Conservation (phyloP, 345 rosid species). For the Populus pruinosa region DNA sequence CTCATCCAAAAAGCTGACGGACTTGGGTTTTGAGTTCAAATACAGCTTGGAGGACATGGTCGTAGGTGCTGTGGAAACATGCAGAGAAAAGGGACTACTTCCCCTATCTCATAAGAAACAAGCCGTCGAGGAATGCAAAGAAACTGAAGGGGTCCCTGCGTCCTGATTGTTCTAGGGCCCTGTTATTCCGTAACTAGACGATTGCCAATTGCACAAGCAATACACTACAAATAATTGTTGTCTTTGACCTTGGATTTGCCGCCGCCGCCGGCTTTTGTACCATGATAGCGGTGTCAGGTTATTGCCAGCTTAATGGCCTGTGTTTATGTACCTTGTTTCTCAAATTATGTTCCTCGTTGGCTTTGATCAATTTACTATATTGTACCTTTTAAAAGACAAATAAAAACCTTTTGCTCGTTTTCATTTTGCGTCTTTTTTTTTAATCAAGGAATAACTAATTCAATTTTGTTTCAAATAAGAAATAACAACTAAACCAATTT, state of each 20-base stretch:
- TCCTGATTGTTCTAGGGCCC: neutral
- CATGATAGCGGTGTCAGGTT: neutral
- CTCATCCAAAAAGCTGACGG: conserved; percentile 62
- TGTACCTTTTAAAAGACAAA: too few species aligned
- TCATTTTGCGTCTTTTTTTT: too few species aligned
- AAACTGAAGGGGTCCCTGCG: neutral
- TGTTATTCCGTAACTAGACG: neutral
- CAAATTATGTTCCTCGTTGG: neutral
- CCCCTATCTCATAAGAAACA: conserved; percentile 26
- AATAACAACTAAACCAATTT: too few species aligned
- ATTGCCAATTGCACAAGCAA: neutral
- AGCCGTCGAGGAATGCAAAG: neutral
- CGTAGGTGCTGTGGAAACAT: conserved; percentile 35
- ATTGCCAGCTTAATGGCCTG: neutral
- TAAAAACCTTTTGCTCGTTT: too few species aligned
- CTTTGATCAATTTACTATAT: too few species aligned
- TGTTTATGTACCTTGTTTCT: neutral
- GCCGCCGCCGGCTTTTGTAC: neutral
- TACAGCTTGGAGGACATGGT: conserved; percentile 76
- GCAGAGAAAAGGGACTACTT: conserved; percentile 35
- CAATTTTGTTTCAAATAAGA: too few species aligned
- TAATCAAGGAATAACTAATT: too few species aligned
- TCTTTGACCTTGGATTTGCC: neutral
- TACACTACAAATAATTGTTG: neutral
- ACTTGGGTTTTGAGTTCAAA: conserved; percentile 70